Evolutionary conservation across 2,329 filamentous ascomycete genomes (phyloP).

Genomic region (Phoma sp.): DNA sequence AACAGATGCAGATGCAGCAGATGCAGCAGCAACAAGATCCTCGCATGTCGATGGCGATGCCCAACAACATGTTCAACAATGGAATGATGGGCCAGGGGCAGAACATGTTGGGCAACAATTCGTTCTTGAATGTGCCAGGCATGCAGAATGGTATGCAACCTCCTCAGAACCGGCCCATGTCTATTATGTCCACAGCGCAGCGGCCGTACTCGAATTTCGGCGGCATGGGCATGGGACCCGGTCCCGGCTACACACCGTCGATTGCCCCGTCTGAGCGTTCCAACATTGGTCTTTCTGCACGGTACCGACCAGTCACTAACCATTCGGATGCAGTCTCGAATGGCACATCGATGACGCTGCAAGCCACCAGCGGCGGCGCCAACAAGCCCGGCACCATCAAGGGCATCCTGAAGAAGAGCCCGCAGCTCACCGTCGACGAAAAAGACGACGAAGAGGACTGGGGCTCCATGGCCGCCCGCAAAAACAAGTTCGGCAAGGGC

Average conservation of each 20-base stretch:
- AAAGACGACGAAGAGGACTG: conserved; percentile 45
- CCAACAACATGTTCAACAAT: conserved; percentile 28
- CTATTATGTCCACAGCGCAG: conserved; percentile 58
- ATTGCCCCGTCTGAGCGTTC: conserved; percentile 96
- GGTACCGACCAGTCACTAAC: conserved; percentile 85
- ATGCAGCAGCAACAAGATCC: conserved; percentile 42
- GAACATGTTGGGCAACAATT: conserved; percentile 23
- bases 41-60: conserved; percentile 32
- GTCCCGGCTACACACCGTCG: conserved; percentile 77
- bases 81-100: conserved; percentile 28
- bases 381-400: conserved; percentile 33
- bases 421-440: conserved; percentile 18
- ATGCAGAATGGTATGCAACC: conserved; percentile 32
- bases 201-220: conserved; percentile 36
- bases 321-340: conserved; percentile 40
- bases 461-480: conserved; percentile 41
- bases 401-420: conserved; percentile 44
- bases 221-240: conserved; percentile 31
- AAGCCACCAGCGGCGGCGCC: conserved; percentile 37
- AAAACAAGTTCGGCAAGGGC: conserved; percentile 35
- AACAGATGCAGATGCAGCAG: conserved; percentile 52
- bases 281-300: conserved; percentile 86
- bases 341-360: conserved; percentile 43
- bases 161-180: conserved; percentile 56
- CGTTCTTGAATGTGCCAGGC: conserved; percentile 36